Evolutionary conservation across 805 yeast genomes (phyloP).

Genomic region (Yamadazyma tumulicola): DNA sequence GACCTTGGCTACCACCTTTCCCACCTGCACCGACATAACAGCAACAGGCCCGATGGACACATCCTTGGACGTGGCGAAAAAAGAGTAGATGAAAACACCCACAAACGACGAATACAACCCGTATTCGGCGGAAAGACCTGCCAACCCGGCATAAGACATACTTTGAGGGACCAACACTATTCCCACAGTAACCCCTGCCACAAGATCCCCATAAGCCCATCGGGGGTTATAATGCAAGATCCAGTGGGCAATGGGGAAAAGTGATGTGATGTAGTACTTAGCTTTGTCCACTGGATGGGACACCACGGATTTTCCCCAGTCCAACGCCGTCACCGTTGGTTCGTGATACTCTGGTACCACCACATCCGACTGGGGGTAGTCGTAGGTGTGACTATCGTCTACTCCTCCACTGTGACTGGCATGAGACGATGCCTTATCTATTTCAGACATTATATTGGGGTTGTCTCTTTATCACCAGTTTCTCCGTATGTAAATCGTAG

Average conservation of each 20-base stretch:
- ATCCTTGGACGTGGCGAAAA: constrained; percentile 94
- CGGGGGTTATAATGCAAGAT: constrained; percentile 72
- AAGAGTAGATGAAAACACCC: constrained; percentile 83
- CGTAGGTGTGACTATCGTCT: too few relatives aligned
- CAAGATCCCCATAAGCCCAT: constrained; percentile 80
- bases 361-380: constrained; percentile 2
- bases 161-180: constrained; percentile 91
- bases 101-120: constrained; percentile 91
- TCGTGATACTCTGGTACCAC: constrained; percentile 37
- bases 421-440: too few relatives aligned
- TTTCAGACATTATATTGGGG: too few relatives aligned
- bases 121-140: constrained; percentile 75
- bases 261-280: constrained; percentile 51
- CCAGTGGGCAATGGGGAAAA: constrained; percentile 85
- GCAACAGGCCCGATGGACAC: constrained; percentile 97
- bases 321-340: constrained; percentile 29
- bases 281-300: constrained; percentile 38
- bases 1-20: constrained; percentile 70
- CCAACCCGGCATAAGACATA: constrained; percentile 91
- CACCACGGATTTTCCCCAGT: constrained; percentile 26
- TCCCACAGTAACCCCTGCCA: constrained; percentile 93
- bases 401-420: too few relatives aligned
- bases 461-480: too few relatives aligned
- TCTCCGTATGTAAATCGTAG: too few relatives aligned
- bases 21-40: constrained; percentile 85